phyloP scores from a whole-genome alignment of 768 basidiomycete genomes.

The Termitomyces sp. region DNA sequence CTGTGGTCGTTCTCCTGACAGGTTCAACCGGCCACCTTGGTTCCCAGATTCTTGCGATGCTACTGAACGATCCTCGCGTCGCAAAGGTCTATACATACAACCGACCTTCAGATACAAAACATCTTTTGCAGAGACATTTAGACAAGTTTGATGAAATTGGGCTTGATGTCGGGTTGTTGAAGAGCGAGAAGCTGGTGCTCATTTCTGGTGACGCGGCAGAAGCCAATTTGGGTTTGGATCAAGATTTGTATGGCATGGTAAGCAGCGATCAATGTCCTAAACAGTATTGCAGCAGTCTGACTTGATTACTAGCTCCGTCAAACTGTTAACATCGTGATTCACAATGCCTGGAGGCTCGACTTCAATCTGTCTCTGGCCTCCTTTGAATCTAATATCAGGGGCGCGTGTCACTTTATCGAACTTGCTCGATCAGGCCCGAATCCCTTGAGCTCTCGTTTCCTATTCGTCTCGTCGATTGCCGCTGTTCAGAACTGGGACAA shows the following conservation, averaged over 20 bases:
- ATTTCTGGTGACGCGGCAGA: not conserved
- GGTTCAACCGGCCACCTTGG: not conserved
- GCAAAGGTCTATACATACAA: conserved; percentile 33
- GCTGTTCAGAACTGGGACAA: conserved; percentile 19
- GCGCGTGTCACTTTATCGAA: conserved; percentile 11
- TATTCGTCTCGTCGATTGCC: conserved; percentile 22
- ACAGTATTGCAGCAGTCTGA: not conserved
- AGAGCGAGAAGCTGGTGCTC: not conserved
- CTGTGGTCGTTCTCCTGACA: not conserved
- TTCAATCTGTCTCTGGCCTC: conserved; percentile 34
- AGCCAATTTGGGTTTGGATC: not conserved
- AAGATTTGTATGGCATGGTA: not conserved
- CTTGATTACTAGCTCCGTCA: conserved; percentile 18
- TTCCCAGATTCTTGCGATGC: not conserved
- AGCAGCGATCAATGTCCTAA: not conserved
- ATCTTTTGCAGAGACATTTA: not conserved
- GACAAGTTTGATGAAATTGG: not conserved
- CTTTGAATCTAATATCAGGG: conserved; percentile 14
- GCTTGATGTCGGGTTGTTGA: not conserved
- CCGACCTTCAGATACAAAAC: not conserved
- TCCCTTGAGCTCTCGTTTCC: not conserved
- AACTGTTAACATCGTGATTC: conserved; percentile 25
- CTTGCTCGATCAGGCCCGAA: conserved; percentile 18
- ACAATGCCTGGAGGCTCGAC: conserved; percentile 37
- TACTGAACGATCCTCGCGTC: not conserved